phyloP scores from a whole-genome alignment of 2,329 filamentous ascomycete genomes.

The Colletotrichum chrysophilum region DNA sequence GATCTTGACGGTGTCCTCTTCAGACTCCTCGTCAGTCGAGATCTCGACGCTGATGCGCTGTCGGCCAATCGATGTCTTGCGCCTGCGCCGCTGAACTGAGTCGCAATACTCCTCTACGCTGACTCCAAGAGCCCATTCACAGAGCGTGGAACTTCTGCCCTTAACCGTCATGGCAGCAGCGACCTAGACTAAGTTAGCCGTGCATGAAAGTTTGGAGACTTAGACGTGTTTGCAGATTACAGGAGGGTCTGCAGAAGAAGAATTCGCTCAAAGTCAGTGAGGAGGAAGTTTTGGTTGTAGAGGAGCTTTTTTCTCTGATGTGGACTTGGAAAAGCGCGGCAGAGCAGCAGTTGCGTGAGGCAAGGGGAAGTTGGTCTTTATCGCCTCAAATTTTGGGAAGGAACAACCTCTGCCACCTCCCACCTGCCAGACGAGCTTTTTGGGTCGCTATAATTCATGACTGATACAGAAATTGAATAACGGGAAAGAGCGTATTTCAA shows the following conservation, averaged over 20 bases:
- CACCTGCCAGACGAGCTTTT: background rate
- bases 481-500: background rate
- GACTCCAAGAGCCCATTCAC: constrained; percentile 47
- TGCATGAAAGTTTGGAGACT: background rate
- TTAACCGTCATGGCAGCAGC: constrained; percentile 10
- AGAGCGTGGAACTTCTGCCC: constrained; percentile 26
- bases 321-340: background rate
- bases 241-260: background rate
- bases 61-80: constrained; percentile 28
- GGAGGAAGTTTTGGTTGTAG: background rate
- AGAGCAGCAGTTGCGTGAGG: background rate
- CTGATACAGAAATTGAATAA: background rate
- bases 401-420: background rate
- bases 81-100: constrained; percentile 3
- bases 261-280: background rate
- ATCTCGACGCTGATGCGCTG: constrained; percentile 38
- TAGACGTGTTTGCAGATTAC: background rate
- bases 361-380: background rate
- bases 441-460: background rate
- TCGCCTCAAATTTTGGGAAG: background rate
- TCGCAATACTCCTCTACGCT: constrained; percentile 33
- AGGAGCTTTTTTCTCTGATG: background rate
- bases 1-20: constrained; percentile 52
- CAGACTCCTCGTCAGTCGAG: constrained; percentile 57
- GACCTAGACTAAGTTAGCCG: background rate